These are phyloP conservation scores for Podaxis sp. DNA, from an alignment of 768 basidiomycete genomes.

Conservation along the genomic window DNA sequence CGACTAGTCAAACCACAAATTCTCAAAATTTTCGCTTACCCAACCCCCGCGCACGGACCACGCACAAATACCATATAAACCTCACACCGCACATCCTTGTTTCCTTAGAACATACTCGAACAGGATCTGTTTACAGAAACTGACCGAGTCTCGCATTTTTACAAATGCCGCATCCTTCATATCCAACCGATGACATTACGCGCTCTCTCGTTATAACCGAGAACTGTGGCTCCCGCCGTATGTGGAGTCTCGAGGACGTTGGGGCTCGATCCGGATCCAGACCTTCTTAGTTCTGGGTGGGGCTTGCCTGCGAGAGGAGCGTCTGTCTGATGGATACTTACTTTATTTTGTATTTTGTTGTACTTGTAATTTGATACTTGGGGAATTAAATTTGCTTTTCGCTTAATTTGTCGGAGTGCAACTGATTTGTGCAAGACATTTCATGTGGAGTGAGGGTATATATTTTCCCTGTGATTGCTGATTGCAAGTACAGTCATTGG, in stretches of 20 bases:
- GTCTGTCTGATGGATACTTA: slow-evolving; percentile 61
- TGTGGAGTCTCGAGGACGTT: slow-evolving; percentile 61
- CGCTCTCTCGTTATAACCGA: slow-evolving; percentile 65
- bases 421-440: no score
- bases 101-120: slow-evolving; percentile 72
- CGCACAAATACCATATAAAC: slow-evolving; percentile 22
- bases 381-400: not conserved
- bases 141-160: slow-evolving; percentile 81
- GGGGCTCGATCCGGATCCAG: slow-evolving; percentile 31
- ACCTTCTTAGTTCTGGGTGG: slow-evolving; percentile 25
- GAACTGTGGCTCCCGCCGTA: slow-evolving; percentile 45
- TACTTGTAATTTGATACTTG: not conserved
- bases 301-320: slow-evolving; percentile 50
- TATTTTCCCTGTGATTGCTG: not conserved
- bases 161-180: slow-evolving; percentile 71
- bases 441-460: not conserved
- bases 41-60: slow-evolving; percentile 30
- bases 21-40: not conserved
- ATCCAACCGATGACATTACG: slow-evolving; percentile 68
- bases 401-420: not conserved
- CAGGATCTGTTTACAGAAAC: slow-evolving; percentile 83
- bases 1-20: not conserved
- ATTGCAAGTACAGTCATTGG: not conserved
- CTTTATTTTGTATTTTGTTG: slow-evolving; percentile 13
- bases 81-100: slow-evolving; percentile 12